Base-by-base conservation (phyloP, 495 filamentous ascomycete species). In the Lophiotrema nucula region DNA sequence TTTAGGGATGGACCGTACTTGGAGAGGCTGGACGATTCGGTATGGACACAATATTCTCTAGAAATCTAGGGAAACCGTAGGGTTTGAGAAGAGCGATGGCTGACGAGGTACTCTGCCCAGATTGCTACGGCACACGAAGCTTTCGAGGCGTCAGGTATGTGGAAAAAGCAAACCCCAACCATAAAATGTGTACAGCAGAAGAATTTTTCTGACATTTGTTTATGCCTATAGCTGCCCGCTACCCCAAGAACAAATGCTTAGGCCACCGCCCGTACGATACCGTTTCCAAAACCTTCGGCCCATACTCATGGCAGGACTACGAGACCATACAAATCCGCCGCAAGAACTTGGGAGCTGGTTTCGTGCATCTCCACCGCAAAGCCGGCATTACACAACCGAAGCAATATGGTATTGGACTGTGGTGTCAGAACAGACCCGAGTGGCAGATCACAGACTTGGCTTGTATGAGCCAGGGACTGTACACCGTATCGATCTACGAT, bases 401-500 rank as follows among this genome's bases (percentile, higher is more conserved):
- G 23, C n/a, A n/a, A n/a, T 89, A 93, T 68, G 89, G 86, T 46
- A 81, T 97, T 56, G 93, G 93, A 27, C 74, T 98, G 16, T 98
- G 93, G 93, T 90, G 89, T 53, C 89, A 92, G 75, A 98, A 98
- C 72, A 83, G 93, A 48, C 88, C 92, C 4, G 93, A 98, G 72
- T 98, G 93, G 93, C 93, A 98, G 78, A 87, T 98, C 51, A 85
- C 89, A 91, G 93, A 98, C 81, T 73, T 98, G 63, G 93, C 85
- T 37, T 88, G 90, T 62, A 83, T 90, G 74, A 91, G 90, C 18
- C 95, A 97, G 74, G 83, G 87, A 18, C 81, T 97, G 28, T 97
- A 79, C 72, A 88, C 88, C 23, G 91, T 97, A 55, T 96, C 92
- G 13, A 87, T 98, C 37, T 98, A 98, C 76, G 93, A 98, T 73